Percentiles rank a stretch among this genome's conserved stretches.
These are phyloP conservation scores for Salmacisia buchloeana DNA, from an alignment of 1,284 basidiomycete species.

Conservation along the genomic window DNA sequence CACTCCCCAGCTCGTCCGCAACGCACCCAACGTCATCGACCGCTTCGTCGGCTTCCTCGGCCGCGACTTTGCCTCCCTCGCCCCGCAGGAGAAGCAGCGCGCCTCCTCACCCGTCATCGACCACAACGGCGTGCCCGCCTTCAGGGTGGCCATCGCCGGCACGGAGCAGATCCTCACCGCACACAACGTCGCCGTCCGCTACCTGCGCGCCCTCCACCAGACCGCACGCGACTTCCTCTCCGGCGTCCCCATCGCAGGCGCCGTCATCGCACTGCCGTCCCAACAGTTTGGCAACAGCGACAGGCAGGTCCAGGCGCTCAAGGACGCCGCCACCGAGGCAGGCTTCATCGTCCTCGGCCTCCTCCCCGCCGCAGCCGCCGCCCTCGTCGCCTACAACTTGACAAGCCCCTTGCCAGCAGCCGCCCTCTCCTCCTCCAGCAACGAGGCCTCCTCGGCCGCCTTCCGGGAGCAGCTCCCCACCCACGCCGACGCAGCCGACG, in stretches of 20 bases:
- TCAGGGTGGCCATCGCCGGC: slow-evolving; percentile 69
- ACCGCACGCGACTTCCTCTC: slow-evolving; percentile 93
- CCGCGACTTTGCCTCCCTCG: slow-evolving; percentile 74
- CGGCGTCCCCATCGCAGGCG: slow-evolving; percentile 66
- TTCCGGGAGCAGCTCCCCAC: slow-evolving; percentile 30
- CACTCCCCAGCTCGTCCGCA: slow-evolving; percentile 89
- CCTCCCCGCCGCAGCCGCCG: slow-evolving; percentile 74
- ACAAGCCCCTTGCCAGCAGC: slow-evolving; percentile 54
- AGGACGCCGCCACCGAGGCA: slow-evolving; percentile 65
- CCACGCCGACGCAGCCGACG: slow-evolving; percentile 46
- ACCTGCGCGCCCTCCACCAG: slow-evolving; percentile 74
- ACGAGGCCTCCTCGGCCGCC: not conserved
- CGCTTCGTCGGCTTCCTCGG: slow-evolving; percentile 91
- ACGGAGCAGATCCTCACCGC: slow-evolving; percentile 70
- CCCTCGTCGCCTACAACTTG: slow-evolving; percentile 58
- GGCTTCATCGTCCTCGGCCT: slow-evolving; percentile 76
- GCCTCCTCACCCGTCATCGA: slow-evolving; percentile 80
- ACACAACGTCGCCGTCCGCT: slow-evolving; percentile 77
- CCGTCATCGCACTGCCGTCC: slow-evolving; percentile 63
- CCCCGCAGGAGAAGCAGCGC: slow-evolving; percentile 65
- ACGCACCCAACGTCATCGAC: slow-evolving; percentile 86
- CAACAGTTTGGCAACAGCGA: slow-evolving; percentile 71
- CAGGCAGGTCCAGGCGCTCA: slow-evolving; percentile 66
- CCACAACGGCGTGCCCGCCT: slow-evolving; percentile 54
- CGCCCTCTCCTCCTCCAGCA: slow-evolving; percentile 58